Conservation (phyloP, 2,329 filamentous ascomycete genomes). For the Berkeleyomyces rouxiae region DNA sequence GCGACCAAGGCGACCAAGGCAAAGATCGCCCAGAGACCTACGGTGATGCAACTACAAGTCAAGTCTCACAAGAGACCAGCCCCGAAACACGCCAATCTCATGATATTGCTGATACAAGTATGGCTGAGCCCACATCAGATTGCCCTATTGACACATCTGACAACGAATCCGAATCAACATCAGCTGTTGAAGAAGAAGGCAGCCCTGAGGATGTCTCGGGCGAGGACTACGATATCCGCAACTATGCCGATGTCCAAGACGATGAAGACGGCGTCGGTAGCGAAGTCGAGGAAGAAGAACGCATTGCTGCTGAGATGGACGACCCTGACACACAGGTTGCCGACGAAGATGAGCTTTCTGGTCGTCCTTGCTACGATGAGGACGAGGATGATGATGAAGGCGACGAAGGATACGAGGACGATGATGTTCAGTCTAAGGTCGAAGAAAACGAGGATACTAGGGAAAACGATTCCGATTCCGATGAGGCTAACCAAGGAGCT, state of each 20-base stretch:
- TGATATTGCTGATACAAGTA: not conserved
- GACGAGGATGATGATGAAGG: conserved; percentile 5
- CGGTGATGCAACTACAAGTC: not conserved
- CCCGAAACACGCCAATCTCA: not conserved
- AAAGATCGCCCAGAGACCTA: not conserved
- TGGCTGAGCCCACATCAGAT: not conserved
- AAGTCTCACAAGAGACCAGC: not conserved
- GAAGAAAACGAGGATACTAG: conserved; percentile 3
- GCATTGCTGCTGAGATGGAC: conserved; percentile 1
- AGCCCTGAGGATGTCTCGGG: conserved; percentile 15
- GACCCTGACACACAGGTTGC: conserved; percentile 5
- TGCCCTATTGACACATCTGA: not conserved
- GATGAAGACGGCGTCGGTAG: conserved; percentile 13
- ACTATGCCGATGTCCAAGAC: conserved; percentile 17
- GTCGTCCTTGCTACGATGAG: conserved; percentile 1
- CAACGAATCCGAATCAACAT: not conserved
- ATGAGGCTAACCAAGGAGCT: conserved; percentile 2
- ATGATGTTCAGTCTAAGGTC: conserved; percentile 8
- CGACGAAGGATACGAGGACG: conserved; percentile 6
- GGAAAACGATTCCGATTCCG: conserved; percentile 8
- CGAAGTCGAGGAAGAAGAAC: conserved; percentile 7
- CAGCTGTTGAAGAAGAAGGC: conserved; percentile 19
- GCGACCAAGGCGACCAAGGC: not conserved
- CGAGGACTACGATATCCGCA: conserved; percentile 17
- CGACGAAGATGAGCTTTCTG: conserved; percentile 8